phyloP scores from a whole-genome alignment of 2,329 filamentous ascomycete genomes.

The Scortechinia acanthostroma region DNA sequence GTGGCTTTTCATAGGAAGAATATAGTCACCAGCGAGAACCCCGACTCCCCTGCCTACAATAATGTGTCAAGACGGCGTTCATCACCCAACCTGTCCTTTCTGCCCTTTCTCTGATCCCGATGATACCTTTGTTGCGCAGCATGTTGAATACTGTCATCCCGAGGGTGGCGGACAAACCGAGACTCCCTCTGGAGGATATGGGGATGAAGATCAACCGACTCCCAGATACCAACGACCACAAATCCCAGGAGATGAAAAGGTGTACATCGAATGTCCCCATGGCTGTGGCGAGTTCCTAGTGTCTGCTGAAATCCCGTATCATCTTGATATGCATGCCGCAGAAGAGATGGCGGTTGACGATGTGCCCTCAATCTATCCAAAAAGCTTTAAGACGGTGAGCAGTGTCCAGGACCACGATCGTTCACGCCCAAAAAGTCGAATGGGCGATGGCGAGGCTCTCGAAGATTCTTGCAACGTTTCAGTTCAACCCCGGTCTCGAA shows the following conservation, averaged over 20 bases:
- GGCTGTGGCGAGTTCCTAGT: not conserved
- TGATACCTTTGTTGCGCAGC: not conserved
- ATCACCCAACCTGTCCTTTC: not conserved
- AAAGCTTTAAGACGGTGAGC: not conserved
- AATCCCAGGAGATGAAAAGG: not conserved
- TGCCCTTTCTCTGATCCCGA: not conserved
- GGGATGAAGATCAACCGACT: not conserved
- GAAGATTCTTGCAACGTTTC: not conserved
- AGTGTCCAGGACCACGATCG: not conserved
- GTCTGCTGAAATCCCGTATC: not conserved
- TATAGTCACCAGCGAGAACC: no score
- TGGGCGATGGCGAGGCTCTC: not conserved
- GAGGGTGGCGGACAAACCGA: no score
- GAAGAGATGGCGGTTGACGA: not conserved
- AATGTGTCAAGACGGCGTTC: no score
- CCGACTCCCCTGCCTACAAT: no score
- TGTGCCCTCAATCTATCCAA: no score
- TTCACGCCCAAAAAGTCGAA: not conserved
- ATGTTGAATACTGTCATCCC: not conserved
- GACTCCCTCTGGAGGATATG: no score
- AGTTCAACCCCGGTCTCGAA: no score
- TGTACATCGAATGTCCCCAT: not conserved
- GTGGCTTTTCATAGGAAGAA: no score
- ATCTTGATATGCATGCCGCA: not conserved
- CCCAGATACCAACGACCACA: not conserved